Base-by-base conservation (phyloP, 768 basidiomycete species). In the Boletus sp. region DNA sequence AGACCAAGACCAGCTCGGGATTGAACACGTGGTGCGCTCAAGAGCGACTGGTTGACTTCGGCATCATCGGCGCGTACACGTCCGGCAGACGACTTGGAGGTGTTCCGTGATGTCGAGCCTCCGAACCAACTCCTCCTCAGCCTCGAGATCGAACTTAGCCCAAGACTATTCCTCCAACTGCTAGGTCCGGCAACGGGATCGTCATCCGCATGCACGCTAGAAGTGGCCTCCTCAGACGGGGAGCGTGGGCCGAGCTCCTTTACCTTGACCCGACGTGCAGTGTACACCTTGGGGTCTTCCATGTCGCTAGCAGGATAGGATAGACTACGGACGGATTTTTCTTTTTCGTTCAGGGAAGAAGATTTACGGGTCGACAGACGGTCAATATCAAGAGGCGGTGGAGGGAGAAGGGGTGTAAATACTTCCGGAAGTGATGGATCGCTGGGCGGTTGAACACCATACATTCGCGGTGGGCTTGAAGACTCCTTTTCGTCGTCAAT, bases 101-200 rank as follows among this genome's bases (percentile, higher is more conserved):
- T 61, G 20, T 64, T 62, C n/a, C 60, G 56, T 8, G 74, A 72
- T 10, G 69, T 66, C 0, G 73, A 68, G 57, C 71, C 60, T 57
- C 70, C 56, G 68, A 89, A 85, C 86, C 87, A 88, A 60, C 83
- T 86, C 57, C 78, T 58, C 36, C 85, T 76, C 17, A 86, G 61
- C 52, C 74, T 76, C 3, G 79, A 77, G 3, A 85, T 68, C 0
- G 79, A 78, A 29, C 79, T 70, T 5, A 86, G 69, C 1, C 84
- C 81, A 3, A 85, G 71, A 44, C 70, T 70, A 12, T 54, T 47
- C 54, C 67, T 65, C 74, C 73, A 75, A 42, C 65, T 45, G 30
- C 71, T 66, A 4, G 71, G 71, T n/a, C 69, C 74, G 11, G 71
- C 49, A 33, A 59, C 48, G 32, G 64, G 62, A 7, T 58, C 41